Evolutionary conservation across 208 protist species (phyloP), one percentile per base, ranked within the genome.

Genomic region (Phytomonas sp.): DNA sequence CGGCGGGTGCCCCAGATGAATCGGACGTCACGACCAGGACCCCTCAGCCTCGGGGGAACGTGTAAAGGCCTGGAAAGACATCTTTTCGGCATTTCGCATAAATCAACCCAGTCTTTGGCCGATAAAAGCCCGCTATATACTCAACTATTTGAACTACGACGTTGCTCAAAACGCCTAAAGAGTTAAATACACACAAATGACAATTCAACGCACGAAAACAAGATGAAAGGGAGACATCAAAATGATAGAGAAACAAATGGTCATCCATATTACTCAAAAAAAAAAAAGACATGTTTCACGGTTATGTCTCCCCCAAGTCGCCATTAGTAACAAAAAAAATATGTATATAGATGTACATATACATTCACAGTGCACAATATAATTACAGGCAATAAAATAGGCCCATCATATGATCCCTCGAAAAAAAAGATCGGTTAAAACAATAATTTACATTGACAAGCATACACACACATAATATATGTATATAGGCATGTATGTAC

Each of bases 401-500:
- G 45, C 45, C 26, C 45, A 12, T 7, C 19, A 56, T 26, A 56
- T 26, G 23, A 26, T 56, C 45, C 45, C 45, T 26, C 40, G 40
- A 23, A 26, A 72, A 63, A 33, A 72, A 59, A 45, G 30, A 30
- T 34, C 61, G 32, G n/a, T 30, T 68, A 64, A 52, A 60, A 60
- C n/a, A 74, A 73, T 59, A 69, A 77, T 16, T 56, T 56, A 66
- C 37, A 64, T 34, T 49, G 61, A 6, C 52, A 61, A 4, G 34
- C 3, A 66, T 26, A 26, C 23, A 5, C 26, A 77, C 36, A 52
- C 33, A 70, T 6, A 68, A 61, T n/a, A 52, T 1, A 60, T 29
- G 16, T 23, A 26, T 34, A 77, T 56, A 32, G 19, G 70, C 42
- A 29, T 49, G 16, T 40, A 30, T 29, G 29, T 45, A 67, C 23